Conservation (phyloP, 2,329 filamentous ascomycete genomes). For the Colletotrichum abscissum region DNA sequence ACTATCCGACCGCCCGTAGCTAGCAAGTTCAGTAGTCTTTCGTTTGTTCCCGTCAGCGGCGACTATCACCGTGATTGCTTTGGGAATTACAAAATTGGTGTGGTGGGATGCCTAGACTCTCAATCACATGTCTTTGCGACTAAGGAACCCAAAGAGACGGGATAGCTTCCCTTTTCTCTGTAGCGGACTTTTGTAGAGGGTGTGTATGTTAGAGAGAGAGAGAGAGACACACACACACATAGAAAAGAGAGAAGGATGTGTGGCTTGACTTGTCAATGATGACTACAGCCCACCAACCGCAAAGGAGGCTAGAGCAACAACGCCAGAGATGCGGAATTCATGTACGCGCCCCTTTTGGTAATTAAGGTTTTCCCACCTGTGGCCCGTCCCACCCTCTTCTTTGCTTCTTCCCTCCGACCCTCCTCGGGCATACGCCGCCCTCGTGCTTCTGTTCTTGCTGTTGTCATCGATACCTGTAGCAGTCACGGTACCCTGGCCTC, state of each 20-base stretch:
- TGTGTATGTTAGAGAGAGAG: background rate
- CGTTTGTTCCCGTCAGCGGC: background rate
- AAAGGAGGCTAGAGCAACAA: background rate
- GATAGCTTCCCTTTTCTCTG: background rate
- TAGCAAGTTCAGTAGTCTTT: background rate
- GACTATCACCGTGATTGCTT: background rate
- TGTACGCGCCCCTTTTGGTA: slow-evolving; percentile 7
- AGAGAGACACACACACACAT: no score
- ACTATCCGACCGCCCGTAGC: background rate
- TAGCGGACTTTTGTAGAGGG: background rate
- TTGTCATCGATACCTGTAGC: background rate
- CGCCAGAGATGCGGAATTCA: background rate
- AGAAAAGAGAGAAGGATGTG: background rate
- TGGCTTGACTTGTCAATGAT: background rate
- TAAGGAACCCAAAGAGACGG: background rate
- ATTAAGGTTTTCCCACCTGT: slow-evolving; percentile 12
- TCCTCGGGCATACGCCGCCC: background rate
- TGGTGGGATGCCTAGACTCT: background rate
- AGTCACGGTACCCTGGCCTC: background rate
- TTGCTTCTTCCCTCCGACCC: background rate
- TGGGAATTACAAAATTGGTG: background rate
- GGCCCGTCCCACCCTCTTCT: background rate
- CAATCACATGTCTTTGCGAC: background rate
- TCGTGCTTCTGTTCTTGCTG: no score
- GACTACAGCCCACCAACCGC: background rate